Conservation (phyloP, 495 filamentous ascomycete species). For the Trichoderma reesei region DNA sequence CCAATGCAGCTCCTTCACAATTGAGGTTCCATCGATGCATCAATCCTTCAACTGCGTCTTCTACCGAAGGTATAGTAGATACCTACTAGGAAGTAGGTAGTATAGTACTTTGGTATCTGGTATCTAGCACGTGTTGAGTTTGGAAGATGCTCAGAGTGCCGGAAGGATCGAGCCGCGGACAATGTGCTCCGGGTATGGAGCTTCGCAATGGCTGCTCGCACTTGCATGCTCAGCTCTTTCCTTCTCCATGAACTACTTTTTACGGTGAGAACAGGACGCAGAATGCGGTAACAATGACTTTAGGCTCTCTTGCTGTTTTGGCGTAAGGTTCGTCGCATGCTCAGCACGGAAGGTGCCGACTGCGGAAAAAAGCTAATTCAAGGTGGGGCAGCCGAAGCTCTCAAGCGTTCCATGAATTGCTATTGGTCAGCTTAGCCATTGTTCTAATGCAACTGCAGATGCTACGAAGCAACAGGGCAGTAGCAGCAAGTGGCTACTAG, state of each 20-base stretch:
- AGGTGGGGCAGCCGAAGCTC: neutral
- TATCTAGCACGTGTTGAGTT: no score
- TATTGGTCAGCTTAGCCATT: neutral
- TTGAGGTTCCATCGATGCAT: no score
- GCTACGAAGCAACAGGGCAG: neutral
- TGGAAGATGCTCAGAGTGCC: no score
- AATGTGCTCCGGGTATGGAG: no score
- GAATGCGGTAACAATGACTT: constrained; percentile 3
- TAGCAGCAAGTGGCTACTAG: neutral
- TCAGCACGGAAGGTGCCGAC: constrained; percentile 5
- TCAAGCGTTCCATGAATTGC: neutral
- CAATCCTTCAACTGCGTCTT: no score
- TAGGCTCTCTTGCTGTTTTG: neutral
- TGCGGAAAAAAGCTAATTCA: constrained; percentile 7
- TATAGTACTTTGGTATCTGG: no score
- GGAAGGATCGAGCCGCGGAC: no score
- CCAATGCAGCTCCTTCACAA: no score
- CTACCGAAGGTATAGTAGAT: no score
- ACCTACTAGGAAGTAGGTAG: no score
- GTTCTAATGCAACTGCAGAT: constrained; percentile 7
- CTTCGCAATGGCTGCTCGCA: neutral
- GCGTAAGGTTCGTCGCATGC: neutral
- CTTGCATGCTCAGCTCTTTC: no score
- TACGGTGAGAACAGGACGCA: neutral
- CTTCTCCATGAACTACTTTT: no score